Percentiles rank a stretch among this genome's conserved stretches.
These are phyloP conservation scores for Periconia sp. DNA, from an alignment of 2,329 filamentous ascomycete genomes.

Conservation along the genomic window DNA sequence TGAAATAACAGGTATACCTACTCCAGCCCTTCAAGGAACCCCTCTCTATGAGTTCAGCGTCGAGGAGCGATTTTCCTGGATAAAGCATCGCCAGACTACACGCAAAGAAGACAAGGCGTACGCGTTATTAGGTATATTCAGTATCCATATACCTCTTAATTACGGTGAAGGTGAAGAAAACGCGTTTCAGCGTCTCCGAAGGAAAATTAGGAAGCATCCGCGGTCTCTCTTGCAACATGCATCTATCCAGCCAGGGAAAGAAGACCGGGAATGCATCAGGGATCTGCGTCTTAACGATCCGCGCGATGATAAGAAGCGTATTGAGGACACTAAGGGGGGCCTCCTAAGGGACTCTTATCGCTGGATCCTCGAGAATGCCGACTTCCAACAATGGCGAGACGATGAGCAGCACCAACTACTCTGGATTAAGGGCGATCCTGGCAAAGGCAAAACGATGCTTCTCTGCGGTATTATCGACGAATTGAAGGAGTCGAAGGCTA, in stretches of 20 bases:
- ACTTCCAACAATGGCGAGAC: not conserved
- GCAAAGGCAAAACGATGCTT: constrained; percentile 5
- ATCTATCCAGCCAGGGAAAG: too few species aligned
- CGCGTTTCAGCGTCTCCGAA: constrained; percentile 15
- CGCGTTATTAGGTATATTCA: constrained; percentile 17
- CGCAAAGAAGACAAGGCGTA: constrained; percentile 20
- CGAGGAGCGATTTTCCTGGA: constrained; percentile 14
- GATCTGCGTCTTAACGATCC: constrained; percentile 10
- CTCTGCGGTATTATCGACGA: too few species aligned
- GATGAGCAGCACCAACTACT: not conserved
- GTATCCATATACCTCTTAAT: constrained; percentile 1
- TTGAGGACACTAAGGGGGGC: not conserved
- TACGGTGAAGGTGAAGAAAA: constrained; percentile 6
- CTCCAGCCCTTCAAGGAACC: not conserved
- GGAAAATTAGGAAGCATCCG: constrained; percentile 10
- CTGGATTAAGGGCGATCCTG: not conserved
- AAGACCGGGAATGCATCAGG: constrained; percentile 9
- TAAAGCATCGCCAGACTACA: constrained; percentile 14
- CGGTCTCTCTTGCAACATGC: too few species aligned
- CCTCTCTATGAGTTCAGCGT: constrained; percentile 10
- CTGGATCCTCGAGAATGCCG: not conserved
- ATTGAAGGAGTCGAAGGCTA: too few species aligned
- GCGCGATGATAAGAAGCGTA: constrained; percentile 8
- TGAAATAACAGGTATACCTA: constrained; percentile 6
- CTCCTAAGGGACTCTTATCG: not conserved